Evolutionary conservation across 192 early-diverging fungal species (phyloP).

Genomic region (Backusella tarrabulga): DNA sequence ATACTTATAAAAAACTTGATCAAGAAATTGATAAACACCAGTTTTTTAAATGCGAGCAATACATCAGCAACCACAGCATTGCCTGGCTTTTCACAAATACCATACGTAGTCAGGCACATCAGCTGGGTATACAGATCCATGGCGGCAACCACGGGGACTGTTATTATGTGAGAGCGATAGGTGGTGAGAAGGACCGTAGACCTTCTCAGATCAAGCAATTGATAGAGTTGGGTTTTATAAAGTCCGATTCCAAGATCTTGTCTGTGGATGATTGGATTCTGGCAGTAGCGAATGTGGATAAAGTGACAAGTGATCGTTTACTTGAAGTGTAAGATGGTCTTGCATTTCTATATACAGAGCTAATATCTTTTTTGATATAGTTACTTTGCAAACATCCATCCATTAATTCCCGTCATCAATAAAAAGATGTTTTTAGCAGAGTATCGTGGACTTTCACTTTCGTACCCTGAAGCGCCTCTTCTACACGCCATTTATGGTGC

Average conservation of each 20-base stretch:
- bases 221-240: constrained; percentile 14
- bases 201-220: constrained; percentile 7
- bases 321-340: constrained; percentile 24
- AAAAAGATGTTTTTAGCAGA: constrained; percentile 57
- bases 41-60: neutral
- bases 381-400: constrained; percentile 68
- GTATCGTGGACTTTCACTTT: constrained; percentile 18
- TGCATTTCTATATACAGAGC: neutral
- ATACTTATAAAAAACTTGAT: neutral
- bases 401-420: constrained; percentile 67
- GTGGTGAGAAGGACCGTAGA: neutral
- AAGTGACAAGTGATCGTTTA: constrained; percentile 25
- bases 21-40: neutral
- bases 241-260: constrained; percentile 11
- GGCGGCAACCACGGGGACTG: constrained; percentile 12
- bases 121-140: constrained; percentile 4
- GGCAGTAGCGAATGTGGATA: constrained; percentile 22
- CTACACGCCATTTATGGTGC: constrained; percentile 29
- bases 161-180: constrained; percentile 11
- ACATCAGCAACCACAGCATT: neutral
- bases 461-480: constrained; percentile 26
- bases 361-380: constrained; percentile 22
- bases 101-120: neutral
- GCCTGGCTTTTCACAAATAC: constrained; percentile 1
- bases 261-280: constrained; percentile 25